These are phyloP conservation scores for Nannochloropsis oceanica DNA, from an alignment of 108 stramenopile genomes.

Conservation along the genomic window DNA sequence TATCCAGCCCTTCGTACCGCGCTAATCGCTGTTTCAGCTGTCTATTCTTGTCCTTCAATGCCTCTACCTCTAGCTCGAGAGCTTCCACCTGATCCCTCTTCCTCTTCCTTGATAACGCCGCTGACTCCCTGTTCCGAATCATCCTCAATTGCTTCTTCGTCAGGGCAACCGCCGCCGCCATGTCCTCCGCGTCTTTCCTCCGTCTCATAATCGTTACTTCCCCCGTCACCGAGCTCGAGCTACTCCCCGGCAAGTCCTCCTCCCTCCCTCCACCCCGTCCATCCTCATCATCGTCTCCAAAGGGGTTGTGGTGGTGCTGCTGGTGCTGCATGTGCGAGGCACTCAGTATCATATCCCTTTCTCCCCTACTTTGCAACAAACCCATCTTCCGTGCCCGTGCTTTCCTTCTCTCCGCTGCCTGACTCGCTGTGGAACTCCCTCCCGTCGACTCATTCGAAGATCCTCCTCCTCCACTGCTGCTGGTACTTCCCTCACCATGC, in stretches of 20 bases:
- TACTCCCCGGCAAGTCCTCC: not conserved
- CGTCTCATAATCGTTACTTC: not conserved
- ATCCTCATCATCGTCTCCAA: not conserved
- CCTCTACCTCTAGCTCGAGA: not conserved
- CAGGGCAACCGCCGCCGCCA: not conserved
- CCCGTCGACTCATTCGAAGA: not conserved
- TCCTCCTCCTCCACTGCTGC: not conserved
- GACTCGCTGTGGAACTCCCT: not conserved
- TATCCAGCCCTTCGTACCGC: not conserved
- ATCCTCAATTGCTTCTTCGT: not conserved
- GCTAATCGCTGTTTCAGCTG: not conserved
- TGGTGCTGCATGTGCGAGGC: not conserved
- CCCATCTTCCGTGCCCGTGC: not conserved
- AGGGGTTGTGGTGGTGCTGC: not conserved
- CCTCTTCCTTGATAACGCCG: not conserved
- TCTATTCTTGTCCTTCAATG: not conserved
- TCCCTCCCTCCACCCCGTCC: not conserved
- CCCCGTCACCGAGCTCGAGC: not conserved
- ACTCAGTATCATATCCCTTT: not conserved
- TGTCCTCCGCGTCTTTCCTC: not conserved
- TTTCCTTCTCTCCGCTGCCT: not conserved
- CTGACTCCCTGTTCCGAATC: not conserved
- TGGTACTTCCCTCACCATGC: not conserved
- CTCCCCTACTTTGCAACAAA: not conserved
- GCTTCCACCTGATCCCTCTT: not conserved